These are phyloP conservation scores for Neopestalotiopsis rosae DNA, from an alignment of 2,329 filamentous ascomycete genomes.

Conservation along the genomic window DNA sequence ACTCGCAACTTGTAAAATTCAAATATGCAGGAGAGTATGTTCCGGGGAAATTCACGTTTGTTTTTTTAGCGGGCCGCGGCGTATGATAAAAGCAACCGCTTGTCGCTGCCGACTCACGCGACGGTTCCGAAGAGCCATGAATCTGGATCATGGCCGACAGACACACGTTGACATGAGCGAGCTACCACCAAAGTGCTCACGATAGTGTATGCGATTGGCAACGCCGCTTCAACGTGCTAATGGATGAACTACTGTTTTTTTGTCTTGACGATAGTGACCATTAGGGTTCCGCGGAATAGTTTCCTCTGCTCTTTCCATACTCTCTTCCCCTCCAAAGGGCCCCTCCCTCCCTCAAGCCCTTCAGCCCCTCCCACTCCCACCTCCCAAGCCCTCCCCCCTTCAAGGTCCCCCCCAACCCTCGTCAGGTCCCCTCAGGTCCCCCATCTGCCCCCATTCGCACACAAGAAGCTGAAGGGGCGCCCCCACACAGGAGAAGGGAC, in stretches of 20 bases:
- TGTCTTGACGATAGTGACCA: no score
- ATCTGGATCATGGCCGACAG: background rate
- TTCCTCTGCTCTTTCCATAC: no score
- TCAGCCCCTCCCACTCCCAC: background rate
- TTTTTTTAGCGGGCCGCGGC: background rate
- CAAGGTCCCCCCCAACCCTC: background rate
- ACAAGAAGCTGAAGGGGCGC: background rate
- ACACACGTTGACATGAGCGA: background rate
- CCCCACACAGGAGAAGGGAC: background rate
- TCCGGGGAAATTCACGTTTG: background rate
- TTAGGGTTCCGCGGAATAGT: no score
- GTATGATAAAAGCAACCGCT: background rate
- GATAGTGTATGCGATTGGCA: no score
- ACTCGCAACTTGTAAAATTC: background rate
- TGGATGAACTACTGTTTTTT: no score
- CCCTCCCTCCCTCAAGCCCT: no score
- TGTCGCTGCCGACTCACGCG: conserved; percentile 1
- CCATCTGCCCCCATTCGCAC: background rate
- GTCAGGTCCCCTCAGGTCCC: background rate
- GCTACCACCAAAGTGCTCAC: no score
- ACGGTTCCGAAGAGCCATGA: background rate
- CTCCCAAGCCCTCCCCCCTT: background rate
- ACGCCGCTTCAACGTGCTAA: no score
- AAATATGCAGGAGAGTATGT: background rate
- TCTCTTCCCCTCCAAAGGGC: no score